phyloP scores from a whole-genome alignment of 768 basidiomycete species.

The Arthromyces matolae region DNA sequence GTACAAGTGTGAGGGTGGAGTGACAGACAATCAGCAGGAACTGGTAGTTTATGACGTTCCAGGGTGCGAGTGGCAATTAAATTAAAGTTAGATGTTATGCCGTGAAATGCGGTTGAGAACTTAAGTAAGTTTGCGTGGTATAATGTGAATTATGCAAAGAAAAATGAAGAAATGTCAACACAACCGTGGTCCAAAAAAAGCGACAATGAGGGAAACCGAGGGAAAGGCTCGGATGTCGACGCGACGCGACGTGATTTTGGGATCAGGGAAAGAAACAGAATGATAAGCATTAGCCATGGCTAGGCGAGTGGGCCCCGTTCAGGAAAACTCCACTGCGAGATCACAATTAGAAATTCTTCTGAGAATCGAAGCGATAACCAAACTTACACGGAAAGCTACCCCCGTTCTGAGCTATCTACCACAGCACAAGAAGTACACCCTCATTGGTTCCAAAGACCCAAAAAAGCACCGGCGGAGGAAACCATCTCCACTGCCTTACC shows the following conservation, averaged over 20 bases:
- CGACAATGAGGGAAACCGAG: not conserved
- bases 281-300: too few species aligned
- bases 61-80: not conserved
- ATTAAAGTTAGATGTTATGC: not conserved
- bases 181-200: not conserved
- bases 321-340: too few species aligned
- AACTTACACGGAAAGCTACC: slow-evolving; percentile 4
- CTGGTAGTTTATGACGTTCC: too few species aligned
- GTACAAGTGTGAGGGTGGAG: too few species aligned
- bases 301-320: too few species aligned
- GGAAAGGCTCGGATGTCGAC: not conserved
- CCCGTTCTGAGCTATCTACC: not conserved
- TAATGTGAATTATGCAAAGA: not conserved
- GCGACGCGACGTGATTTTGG: too few species aligned
- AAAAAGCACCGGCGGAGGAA: slow-evolving; percentile 70
- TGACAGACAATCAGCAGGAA: too few species aligned
- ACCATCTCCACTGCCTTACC: slow-evolving; percentile 73
- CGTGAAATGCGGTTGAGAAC: not conserved
- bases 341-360: too few species aligned
- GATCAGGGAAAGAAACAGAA: too few species aligned
- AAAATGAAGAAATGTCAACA: not conserved
- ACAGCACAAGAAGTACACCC: not conserved
- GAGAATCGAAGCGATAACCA: too few species aligned
- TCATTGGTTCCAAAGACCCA: slow-evolving; percentile 48
- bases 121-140: not conserved